These are phyloP conservation scores for Sphagnum fallax DNA, from an alignment of 228 moss, liverwort and hornwort genomes.

Conservation along the genomic window DNA sequence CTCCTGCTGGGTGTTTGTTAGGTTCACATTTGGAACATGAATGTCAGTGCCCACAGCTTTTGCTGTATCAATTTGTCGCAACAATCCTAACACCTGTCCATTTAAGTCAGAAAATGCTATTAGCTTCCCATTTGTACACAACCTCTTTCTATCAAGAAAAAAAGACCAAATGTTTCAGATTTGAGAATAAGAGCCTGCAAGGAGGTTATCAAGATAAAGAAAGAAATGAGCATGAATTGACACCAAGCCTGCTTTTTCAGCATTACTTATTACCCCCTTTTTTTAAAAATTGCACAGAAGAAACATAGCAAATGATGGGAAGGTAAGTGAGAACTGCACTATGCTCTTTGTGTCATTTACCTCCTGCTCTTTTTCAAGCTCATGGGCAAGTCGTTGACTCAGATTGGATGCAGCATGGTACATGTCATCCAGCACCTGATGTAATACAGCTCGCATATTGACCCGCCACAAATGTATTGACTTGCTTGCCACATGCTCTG, in stretches of 20 bases:
- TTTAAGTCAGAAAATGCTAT: neutral
- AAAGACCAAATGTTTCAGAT: no score
- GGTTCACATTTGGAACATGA: constrained; percentile 63
- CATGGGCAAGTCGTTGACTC: constrained; percentile 65
- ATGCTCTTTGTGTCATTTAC: constrained; percentile 6
- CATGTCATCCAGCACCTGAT: constrained; percentile 79
- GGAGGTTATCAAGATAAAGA: no score
- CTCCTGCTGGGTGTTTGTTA: constrained; percentile 71
- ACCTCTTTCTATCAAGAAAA: no score
- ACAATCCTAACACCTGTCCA: constrained; percentile 49
- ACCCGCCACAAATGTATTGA: constrained; percentile 91
- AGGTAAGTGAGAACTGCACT: no score
- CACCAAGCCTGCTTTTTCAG: neutral
- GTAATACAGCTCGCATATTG: constrained; percentile 50
- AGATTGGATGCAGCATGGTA: constrained; percentile 89
- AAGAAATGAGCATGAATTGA: no score
- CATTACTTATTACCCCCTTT: neutral
- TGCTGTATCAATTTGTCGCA: constrained; percentile 66
- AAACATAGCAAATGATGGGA: neutral
- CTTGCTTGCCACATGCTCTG: constrained; percentile 89
- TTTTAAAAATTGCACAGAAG: neutral
- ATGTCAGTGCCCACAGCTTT: constrained; percentile 51
- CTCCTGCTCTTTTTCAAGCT: constrained; percentile 94
- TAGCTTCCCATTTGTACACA: no score
- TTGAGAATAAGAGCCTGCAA: no score